phyloP scores from a whole-genome alignment of 257 asterid species.

The Solanum gracilifrons region DNA sequence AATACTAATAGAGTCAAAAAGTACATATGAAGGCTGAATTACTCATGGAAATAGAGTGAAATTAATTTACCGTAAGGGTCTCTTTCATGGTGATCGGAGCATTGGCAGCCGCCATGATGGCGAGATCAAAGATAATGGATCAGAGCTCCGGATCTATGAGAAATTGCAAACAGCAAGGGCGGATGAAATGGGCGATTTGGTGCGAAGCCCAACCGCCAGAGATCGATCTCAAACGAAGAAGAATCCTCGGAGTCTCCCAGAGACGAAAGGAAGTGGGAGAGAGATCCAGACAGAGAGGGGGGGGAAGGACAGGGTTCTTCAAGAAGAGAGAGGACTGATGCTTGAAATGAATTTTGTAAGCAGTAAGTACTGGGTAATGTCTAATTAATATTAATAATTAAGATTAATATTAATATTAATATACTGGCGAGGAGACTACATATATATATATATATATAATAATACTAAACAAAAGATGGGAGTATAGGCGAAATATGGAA shows the following conservation, averaged over 20 bases:
- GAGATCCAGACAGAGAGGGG: conserved; percentile 10
- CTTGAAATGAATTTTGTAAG: background rate
- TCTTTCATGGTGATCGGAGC: conserved; percentile 99
- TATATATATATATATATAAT: background rate
- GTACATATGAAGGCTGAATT: background rate
- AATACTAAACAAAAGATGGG: background rate
- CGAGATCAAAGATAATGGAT: conserved; percentile 31
- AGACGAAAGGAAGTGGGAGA: conserved; percentile 14
- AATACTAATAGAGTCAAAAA: background rate
- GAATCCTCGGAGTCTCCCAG: conserved; percentile 21
- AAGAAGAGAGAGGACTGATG: background rate
- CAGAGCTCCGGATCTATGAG: conserved; percentile 45
- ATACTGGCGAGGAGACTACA: background rate
- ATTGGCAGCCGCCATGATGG: conserved; percentile 93
- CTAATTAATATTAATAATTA: background rate
- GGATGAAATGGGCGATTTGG: background rate
- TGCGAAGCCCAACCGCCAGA: conserved; percentile 7
- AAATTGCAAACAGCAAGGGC: conserved; percentile 14
- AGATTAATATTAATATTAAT: background rate
- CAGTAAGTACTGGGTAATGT: background rate
- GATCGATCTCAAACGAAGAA: conserved; percentile 47
- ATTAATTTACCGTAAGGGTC: conserved; percentile 66
- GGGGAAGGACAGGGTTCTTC: conserved; percentile 8
- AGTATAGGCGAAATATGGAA: background rate
- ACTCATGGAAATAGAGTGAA: background rate